Conservation (phyloP, 2,329 filamentous ascomycete genomes). For the Neonectria faginata region DNA sequence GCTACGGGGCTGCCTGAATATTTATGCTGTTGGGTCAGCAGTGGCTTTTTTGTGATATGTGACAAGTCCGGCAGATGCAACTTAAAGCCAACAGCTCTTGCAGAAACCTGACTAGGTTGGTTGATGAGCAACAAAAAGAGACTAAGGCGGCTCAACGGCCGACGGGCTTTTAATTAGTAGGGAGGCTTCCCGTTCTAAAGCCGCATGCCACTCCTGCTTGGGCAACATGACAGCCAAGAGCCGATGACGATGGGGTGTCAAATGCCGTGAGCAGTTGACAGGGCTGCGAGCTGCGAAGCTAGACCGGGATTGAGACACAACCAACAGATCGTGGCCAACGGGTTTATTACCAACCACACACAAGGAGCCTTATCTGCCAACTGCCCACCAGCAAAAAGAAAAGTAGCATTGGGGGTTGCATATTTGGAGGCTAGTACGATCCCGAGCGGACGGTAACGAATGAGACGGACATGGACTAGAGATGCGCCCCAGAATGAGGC, state of each 20-base stretch:
- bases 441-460: conserved; percentile 26
- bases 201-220: conserved; percentile 7
- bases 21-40: conserved; percentile 2
- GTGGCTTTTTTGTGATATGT: conserved; percentile 43
- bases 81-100: conserved; percentile 13
- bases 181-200: conserved; percentile 1
- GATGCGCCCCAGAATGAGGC: neutral
- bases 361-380: neutral
- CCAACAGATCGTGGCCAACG: conserved; percentile 9
- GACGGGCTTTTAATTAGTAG: neutral
- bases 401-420: neutral
- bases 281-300: conserved; percentile 4
- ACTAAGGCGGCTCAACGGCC: conserved; percentile 2
- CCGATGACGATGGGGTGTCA: neutral
- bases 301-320: conserved; percentile 5
- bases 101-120: neutral
- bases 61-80: conserved; percentile 27
- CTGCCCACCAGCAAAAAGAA: neutral
- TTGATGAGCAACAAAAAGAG: neutral
- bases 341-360: conserved; percentile 1
- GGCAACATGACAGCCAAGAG: conserved; percentile 7
- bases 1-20: conserved; percentile 13
- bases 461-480: conserved; percentile 22
- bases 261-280: conserved; percentile 11
- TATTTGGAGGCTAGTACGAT: neutral